phyloP scores from a whole-genome alignment of 139 green algal genomes.

The Chlamydomonas incerta region DNA sequence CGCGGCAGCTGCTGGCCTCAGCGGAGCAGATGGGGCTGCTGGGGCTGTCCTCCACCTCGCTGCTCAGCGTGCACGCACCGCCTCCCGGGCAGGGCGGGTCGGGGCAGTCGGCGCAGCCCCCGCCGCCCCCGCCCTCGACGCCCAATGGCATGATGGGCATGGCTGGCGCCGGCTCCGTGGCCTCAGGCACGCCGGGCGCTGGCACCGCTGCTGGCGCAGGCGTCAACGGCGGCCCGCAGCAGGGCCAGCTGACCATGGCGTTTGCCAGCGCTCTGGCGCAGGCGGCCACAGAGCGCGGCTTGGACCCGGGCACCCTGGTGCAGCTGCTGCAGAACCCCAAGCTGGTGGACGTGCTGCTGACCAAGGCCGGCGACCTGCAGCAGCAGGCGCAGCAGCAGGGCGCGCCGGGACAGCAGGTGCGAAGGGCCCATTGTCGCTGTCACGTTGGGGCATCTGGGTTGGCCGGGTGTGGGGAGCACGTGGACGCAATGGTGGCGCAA shows the following conservation, averaged over 20 bases:
- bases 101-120: not conserved
- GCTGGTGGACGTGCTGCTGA: constrained; percentile 32
- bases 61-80: constrained; percentile 18
- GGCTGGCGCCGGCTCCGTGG: too few relatives aligned
- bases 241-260: constrained; percentile 32
- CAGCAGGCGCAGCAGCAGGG: constrained; percentile 10
- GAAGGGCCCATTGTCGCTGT: too few relatives aligned
- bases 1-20: constrained; percentile 3
- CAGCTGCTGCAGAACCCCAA: constrained; percentile 39
- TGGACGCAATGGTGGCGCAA: too few relatives aligned
- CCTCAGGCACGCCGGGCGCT: not conserved
- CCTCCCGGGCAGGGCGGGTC: not conserved
- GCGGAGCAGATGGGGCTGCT: constrained; percentile 2
- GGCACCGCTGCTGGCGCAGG: too few relatives aligned
- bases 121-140: constrained; percentile 12
- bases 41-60: not conserved
- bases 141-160: not conserved
- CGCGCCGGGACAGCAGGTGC: not conserved
- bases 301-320: constrained; percentile 20
- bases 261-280: constrained; percentile 33
- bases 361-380: constrained; percentile 35
- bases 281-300: constrained; percentile 13
- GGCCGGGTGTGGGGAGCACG: too few relatives aligned
- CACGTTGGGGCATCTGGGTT: too few relatives aligned
- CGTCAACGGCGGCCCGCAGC: not conserved